Conservation (phyloP, 331 rosid species). For the Pyracantha coccinea region DNA sequence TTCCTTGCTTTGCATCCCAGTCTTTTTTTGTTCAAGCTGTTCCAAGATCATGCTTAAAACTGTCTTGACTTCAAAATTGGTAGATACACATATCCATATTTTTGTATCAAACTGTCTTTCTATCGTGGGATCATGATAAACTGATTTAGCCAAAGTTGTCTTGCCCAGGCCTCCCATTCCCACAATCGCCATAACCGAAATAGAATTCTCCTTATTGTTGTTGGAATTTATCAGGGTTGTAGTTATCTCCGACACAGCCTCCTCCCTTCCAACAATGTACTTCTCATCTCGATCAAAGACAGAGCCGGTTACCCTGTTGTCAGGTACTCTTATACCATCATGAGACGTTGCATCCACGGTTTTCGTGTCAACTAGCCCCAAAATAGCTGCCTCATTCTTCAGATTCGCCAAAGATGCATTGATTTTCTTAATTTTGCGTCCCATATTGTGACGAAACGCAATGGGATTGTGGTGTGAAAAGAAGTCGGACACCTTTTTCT, state of each 20-base stretch:
- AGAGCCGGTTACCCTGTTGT: not conserved
- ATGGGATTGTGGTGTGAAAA: slow-evolving; percentile 7
- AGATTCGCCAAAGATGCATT: not conserved
- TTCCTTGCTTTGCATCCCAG: not conserved
- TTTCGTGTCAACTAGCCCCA: not conserved
- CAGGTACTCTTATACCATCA: not conserved
- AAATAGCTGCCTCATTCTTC: not conserved
- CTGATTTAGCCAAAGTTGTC: slow-evolving; percentile 17
- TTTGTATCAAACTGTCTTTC: not conserved
- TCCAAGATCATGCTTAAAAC: not conserved
- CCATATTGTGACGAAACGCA: not conserved
- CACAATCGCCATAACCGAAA: slow-evolving; percentile 8
- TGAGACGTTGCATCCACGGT: not conserved
- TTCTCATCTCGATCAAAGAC: not conserved
- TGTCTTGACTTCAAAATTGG: not conserved
- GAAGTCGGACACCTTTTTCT: not conserved
- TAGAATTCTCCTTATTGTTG: not conserved
- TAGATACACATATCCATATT: not conserved
- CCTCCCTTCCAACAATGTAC: slow-evolving; percentile 9
- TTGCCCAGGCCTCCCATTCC: slow-evolving; percentile 24
- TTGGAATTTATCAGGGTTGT: not conserved
- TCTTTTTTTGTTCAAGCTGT: not conserved
- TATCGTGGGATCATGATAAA: not conserved
- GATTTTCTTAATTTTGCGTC: not conserved
- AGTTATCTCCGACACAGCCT: not conserved